Base-by-base conservation (phyloP, 192 early-diverging fungal species). In the Gonapodya sp. region DNA sequence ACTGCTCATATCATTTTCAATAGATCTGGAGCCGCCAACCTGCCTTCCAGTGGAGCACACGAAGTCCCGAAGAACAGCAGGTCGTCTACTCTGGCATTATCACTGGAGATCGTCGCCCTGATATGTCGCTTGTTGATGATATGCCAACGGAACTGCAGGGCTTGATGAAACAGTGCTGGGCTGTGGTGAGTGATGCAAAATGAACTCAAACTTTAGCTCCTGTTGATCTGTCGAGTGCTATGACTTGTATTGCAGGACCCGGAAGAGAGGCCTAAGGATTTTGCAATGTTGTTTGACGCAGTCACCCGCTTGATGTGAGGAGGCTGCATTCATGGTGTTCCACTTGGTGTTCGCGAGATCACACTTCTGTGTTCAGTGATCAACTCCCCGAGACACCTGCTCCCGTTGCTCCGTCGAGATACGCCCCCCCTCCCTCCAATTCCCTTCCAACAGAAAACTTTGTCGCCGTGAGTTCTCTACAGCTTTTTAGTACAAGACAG, bases 1-100 rank as follows among this genome's bases (percentile, higher is more conserved):
- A n/a, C n/a, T n/a, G n/a, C n/a, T n/a, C n/a, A n/a, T n/a, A n/a
- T n/a, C n/a, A n/a, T n/a, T n/a, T n/a, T n/a, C n/a, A n/a, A n/a
- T n/a, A n/a, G n/a, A 64, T 64, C 46, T 64, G 46, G 46, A 64
- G 46, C 46, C 46, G 46, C 46, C 46, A 64, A 24, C 46, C 46
- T 64, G 46, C 46, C 8, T 64, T 64, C 24, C 46, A 64, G 46
- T 64, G 46, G 46, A 64, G 46, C 46, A 64, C 46, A 24, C 46
- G 46, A 64, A 64, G 46, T 24, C 46, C 46, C 24, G 46, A 64
- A 64, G 46, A 64, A 24, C 46, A 64, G 24, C 46, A 64, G 46
- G 46, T 24, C 8, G 46, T 64, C 8, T 64, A 64, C 24, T 16
- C 8, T 24, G 46, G 46, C 46, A 64, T 64, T 64, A 64, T 64